Base-by-base conservation (phyloP, 2,329 filamentous ascomycete species). In the Knufia petricola region DNA sequence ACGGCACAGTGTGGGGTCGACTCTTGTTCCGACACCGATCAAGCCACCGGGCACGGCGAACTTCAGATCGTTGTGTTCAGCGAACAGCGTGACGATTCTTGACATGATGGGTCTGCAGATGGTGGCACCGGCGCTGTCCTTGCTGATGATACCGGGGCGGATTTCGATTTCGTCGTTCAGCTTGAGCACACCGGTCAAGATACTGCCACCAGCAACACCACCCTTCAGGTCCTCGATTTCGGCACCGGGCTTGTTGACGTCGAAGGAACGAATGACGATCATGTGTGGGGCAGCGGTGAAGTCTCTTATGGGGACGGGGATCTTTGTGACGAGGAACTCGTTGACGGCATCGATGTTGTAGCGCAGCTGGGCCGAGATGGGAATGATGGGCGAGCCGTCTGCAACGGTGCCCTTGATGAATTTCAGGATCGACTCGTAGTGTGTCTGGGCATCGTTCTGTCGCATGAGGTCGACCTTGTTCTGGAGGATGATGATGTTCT, bases 391-490 rank as follows among this genome's bases (percentile, higher is more conserved):
- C 39, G 89, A 81, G 66, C 90, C 89, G 67, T 92, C 90, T 52
- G 92, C 92, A 52, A 95, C 90, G 28, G 92, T 98, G 64, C 92
- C 92, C 65, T 92, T 83, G 64, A 98, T 95, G 71, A 98, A 98
- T 71, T 96, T 96, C 62, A 94, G 77, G 59, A 98, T 98, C 1
- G 89, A 95, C 69, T 95, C 84, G 75, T 95, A 92, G 70, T 98
- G 92, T 64, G 90, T 81, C 63, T 87, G 79, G 42, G 94, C 92
- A 54, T 85, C 87, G 66, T 96, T 90, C 76, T 95, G 87, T 61
- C 88, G 81, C 88, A 98, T 96, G 60, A 98, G 72, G 66, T 98
- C 92, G 63, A 98, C 92, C 79, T 98, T 98, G 76, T 98, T 98
- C 72, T 98, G 92, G 51, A 98, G 80, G 64, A 98, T 96, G 67